phyloP scores from a whole-genome alignment of 352 stramenopile species.

The Phytophthora pisi region DNA sequence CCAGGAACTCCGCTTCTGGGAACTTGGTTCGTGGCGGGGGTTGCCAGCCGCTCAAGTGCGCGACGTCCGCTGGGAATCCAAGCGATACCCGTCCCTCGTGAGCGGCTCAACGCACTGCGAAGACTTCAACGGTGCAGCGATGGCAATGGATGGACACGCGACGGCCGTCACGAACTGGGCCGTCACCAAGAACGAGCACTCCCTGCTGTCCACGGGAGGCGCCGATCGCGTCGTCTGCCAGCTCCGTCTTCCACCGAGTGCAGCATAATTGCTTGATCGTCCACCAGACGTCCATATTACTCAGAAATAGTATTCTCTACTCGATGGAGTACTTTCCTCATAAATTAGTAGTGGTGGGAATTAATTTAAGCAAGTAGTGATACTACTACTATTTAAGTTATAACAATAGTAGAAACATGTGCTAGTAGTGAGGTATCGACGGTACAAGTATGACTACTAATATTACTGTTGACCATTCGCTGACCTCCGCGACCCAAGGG shows the following conservation, averaged over 20 bases:
- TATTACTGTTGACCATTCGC: no score
- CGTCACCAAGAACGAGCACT: slow-evolving; percentile 73
- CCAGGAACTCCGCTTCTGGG: slow-evolving; percentile 27
- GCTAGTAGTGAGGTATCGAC: no score
- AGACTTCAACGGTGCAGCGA: slow-evolving; percentile 24
- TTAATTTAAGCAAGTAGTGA: no score
- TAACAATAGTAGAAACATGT: no score
- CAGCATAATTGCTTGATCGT: slow-evolving; percentile 1
- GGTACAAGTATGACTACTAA: no score
- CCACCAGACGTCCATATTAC: not conserved
- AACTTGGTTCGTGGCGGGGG: slow-evolving; percentile 16
- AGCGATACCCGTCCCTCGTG: slow-evolving; percentile 20
- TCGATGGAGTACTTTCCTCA: no score
- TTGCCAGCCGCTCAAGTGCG: slow-evolving; percentile 14
- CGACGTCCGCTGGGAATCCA: slow-evolving; percentile 27
- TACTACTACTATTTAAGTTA: no score
- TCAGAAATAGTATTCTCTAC: no score
- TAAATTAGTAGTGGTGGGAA: no score
- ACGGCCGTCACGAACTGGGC: slow-evolving; percentile 74
- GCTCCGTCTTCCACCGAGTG: slow-evolving; percentile 39
- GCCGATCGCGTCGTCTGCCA: slow-evolving; percentile 84
- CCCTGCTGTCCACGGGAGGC: slow-evolving; percentile 74
- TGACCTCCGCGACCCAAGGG: no score
- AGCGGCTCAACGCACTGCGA: slow-evolving; percentile 19
- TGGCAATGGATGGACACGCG: slow-evolving; percentile 59